Base-by-base conservation (phyloP, 108 stramenopile genomes). In the Asterionellopsis glacialis region DNA sequence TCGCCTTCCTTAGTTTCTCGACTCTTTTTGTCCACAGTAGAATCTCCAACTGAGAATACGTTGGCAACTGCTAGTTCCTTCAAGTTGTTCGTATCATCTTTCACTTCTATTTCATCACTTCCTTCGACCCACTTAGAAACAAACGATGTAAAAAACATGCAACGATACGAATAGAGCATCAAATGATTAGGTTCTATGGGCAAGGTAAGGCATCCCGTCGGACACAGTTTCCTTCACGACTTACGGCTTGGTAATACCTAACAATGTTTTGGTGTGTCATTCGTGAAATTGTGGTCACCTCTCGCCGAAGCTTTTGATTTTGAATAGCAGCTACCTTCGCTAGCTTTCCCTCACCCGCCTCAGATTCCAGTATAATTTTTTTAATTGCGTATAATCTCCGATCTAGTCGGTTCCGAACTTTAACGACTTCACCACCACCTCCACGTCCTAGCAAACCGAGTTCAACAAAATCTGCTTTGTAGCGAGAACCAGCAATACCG, bases 351-450 rank as follows among this genome's bases (percentile, higher is more conserved):
- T 72, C 67, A 26, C 54, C 63, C 12, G 55, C 57, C 61, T 86
- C 88, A 10, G 70, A 70, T 52, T 87, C 83, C 23, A 92, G 59
- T 14, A 82, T 55, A 33, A 92, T 75, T 50, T 88, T 88, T 65
- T 88, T 92, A 25, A 92, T 68, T 16, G 91, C 91, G 60, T 87
- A 92, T 12, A 77, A 72, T 57, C 87, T 61, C 24, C 91, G 75
- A 65, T 92, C 91, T 15, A 92, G 51, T 0, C 84, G 80, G 66
- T 92, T 92, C 9, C 82, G 73, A 15, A 82, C 91, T 56, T 85
- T 83, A 41, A 88, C 85, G 2, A 92, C 91, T 63, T 87, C 85
- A 0, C 91, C 91, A 5, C 91, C 91, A 11, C 91, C 91, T 9
- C 91, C 91, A 43, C 84, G 57, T 12, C 87, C 91, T 25, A 92